Percentiles rank a stretch among this genome's conserved stretches.
These are phyloP conservation scores for Salix brachista DNA, from an alignment of 345 rosid genomes.

Conservation along the genomic window DNA sequence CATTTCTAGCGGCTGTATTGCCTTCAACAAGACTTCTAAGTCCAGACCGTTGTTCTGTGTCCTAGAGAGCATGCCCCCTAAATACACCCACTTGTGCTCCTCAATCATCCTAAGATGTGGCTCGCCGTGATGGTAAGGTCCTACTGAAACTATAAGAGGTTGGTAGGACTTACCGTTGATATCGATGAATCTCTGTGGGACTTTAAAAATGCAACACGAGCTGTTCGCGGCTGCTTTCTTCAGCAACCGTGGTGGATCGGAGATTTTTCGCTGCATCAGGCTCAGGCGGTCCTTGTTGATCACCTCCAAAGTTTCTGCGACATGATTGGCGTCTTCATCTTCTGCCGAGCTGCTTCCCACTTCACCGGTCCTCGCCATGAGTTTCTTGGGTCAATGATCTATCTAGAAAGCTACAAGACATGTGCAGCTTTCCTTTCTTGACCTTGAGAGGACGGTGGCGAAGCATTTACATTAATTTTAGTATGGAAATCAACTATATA, in stretches of 20 bases:
- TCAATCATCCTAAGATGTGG: constrained; percentile 52
- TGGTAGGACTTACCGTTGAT: constrained; percentile 54
- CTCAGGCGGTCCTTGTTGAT: constrained; percentile 30
- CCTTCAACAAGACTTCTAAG: constrained; percentile 44
- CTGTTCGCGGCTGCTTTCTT: constrained; percentile 33
- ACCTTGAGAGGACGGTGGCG: neutral
- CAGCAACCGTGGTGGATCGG: constrained; percentile 39
- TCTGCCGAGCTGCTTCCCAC: constrained; percentile 7
- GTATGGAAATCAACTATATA: too few species aligned
- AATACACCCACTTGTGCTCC: constrained; percentile 77
- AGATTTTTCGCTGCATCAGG: constrained; percentile 38
- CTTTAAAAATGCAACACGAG: constrained; percentile 50
- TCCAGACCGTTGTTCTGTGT: constrained; percentile 16
- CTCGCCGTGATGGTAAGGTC: constrained; percentile 63
- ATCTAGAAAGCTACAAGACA: neutral
- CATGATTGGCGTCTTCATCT: constrained; percentile 9
- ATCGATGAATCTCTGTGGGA: constrained; percentile 40
- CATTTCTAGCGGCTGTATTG: constrained; percentile 35
- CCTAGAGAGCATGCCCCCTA: constrained; percentile 44
- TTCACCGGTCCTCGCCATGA: neutral
- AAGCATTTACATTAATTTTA: too few species aligned
- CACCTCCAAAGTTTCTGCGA: constrained; percentile 24
- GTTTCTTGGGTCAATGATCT: neutral
- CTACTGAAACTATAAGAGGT: constrained; percentile 68
- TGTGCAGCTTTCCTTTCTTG: neutral